Evolutionary conservation across 192 early-diverging fungal species (phyloP).

Genomic region (Backusella parvicylindrica): DNA sequence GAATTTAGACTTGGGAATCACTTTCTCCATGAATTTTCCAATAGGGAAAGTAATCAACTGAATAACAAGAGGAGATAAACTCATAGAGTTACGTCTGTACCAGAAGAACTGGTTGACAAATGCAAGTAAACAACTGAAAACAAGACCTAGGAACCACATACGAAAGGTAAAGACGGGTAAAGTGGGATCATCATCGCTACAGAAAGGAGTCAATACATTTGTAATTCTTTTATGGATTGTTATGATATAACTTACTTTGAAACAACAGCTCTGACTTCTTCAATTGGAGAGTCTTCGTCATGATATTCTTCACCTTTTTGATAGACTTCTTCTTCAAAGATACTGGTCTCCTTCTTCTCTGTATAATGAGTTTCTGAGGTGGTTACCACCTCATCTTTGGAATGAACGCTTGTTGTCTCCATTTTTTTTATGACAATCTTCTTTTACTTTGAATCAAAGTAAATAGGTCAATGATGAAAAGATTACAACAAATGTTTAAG

Average conservation of each 20-base stretch:
- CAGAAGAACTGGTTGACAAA: slow-evolving; percentile 46
- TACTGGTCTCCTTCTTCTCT: background rate
- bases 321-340: background rate
- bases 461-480: background rate
- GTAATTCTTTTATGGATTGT: background rate
- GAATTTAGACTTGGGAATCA: slow-evolving; percentile 41
- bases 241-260: slow-evolving; percentile 26
- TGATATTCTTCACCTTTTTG: background rate
- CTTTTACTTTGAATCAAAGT: background rate
- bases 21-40: slow-evolving; percentile 41
- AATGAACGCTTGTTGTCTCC: slow-evolving; percentile 6
- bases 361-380: background rate
- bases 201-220: background rate
- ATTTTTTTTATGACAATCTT: background rate
- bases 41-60: slow-evolving; percentile 49
- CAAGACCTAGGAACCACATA: slow-evolving; percentile 43
- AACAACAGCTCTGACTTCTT: slow-evolving; percentile 41
- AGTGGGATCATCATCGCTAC: slow-evolving; percentile 47
- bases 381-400: background rate
- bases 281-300: slow-evolving; percentile 46
- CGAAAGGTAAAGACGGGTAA: slow-evolving; percentile 52
- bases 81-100: slow-evolving; percentile 44
- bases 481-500: background rate
- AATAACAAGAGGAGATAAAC: slow-evolving; percentile 39
- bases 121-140: slow-evolving; percentile 39